Evolutionary conservation across 78 protist genomes (phyloP), one percentile per base, ranked within the genome.

Genomic region (Protostelium mycophagum): DNA sequence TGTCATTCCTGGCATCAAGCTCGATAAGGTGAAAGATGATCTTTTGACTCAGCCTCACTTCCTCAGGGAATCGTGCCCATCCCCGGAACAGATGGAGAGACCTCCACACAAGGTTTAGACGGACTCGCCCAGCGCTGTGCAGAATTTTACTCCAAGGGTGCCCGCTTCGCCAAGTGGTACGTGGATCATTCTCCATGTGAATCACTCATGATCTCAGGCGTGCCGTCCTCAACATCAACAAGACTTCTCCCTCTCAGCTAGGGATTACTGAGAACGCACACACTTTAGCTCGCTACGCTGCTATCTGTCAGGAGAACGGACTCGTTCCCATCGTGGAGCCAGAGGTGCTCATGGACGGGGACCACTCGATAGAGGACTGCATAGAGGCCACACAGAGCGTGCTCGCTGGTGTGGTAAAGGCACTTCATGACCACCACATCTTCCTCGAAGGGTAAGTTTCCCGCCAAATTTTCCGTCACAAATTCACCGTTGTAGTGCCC

Each of bases 281-380:
- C 89, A 86, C 95, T 5, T 91, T 98, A 37, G 99, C 99, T 10
- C 96, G 97, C 85, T 96, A 96, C 88, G 99, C 98, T 5, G 84
- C 95, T 89, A 96, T 98, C 85, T 97, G 97, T 36, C 99, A 97
- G 93, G 86, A 36, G 91, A 92, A 94, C 91, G 99, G 99, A 38
- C 93, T 98, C 0, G 98, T 96, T 35, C 99, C 99, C 85, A 97
- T 98, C 83, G 98, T 98, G 85, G 99, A 98, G 94, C 99, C 99
- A 28, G 99, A 98, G 95, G 94, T 85, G 25, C 91, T 96, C 36
- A 94, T 92, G 94, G 97, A 96, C 85, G 97, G 97, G 86, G 85
- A 31, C 0, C 97, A 96, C 96, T 38, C 90, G 73, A 90, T 96
- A 83, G 91, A 90, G 34, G 88, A 83, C 36, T 84, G 90, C 38